phyloP scores from a whole-genome alignment of 2,329 filamentous ascomycete genomes.

The Trematosphaeria pertusa region DNA sequence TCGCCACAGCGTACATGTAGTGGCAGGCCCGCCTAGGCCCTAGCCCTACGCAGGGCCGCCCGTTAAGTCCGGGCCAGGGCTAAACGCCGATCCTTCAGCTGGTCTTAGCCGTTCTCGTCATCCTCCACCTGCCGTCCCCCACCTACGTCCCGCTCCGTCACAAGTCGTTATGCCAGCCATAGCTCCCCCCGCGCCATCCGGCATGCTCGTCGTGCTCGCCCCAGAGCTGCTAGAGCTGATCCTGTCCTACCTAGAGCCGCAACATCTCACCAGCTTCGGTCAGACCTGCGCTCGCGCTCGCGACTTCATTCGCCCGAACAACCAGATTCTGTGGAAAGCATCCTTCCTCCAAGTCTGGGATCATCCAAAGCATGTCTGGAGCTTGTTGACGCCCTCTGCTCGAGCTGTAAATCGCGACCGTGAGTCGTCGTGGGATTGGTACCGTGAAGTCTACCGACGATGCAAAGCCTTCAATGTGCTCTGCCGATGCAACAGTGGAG shows the following conservation, averaged over 20 bases:
- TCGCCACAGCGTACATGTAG: too few relatives aligned
- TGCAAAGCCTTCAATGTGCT: slow-evolving; percentile 17
- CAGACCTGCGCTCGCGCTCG: slow-evolving; percentile 21
- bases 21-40: too few relatives aligned
- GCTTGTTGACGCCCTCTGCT: slow-evolving; percentile 18
- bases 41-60: too few relatives aligned
- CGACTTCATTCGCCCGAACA: slow-evolving; percentile 24
- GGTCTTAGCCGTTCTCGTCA: too few relatives aligned
- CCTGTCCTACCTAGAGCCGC: slow-evolving; percentile 21
- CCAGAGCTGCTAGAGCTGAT: slow-evolving; percentile 29
- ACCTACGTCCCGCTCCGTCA: too few relatives aligned
- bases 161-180: too few relatives aligned
- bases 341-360: slow-evolving; percentile 29
- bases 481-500: slow-evolving; percentile 2
- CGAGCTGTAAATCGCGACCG: slow-evolving; percentile 18
- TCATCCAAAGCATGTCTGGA: slow-evolving; percentile 28
- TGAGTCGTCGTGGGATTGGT: slow-evolving; percentile 29
- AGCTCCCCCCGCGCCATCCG: not conserved
- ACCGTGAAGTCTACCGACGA: slow-evolving; percentile 18
- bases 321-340: slow-evolving; percentile 27
- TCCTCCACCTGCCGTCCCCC: too few relatives aligned
- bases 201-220: slow-evolving; percentile 8
- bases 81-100: too few relatives aligned
- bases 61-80: too few relatives aligned
- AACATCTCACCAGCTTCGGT: slow-evolving; percentile 21